These are phyloP conservation scores for Hyphopichia fennica DNA, from an alignment of 1,139 yeast species.

Conservation along the genomic window DNA sequence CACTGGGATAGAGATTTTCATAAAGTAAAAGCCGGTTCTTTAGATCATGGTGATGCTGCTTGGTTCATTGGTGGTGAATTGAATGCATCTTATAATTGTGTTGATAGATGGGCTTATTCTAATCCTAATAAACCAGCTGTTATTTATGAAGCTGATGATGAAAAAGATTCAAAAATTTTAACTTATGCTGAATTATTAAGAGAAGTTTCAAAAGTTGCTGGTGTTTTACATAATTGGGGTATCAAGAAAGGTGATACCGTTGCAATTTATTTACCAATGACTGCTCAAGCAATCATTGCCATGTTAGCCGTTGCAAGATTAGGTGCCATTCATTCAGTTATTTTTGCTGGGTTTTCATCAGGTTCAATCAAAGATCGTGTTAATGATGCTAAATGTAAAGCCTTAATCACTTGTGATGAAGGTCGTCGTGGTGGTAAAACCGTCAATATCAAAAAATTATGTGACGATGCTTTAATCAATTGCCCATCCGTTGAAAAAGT, in stretches of 20 bases:
- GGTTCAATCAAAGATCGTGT: conserved; percentile 93
- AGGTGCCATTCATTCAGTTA: conserved; percentile 96
- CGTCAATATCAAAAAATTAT: conserved; percentile 86
- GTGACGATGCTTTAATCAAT: conserved; percentile 83
- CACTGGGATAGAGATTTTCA: conserved; percentile 85
- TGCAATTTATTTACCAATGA: conserved; percentile 96
- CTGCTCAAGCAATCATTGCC: conserved; percentile 91
- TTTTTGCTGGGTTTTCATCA: conserved; percentile 95
- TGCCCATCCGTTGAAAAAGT: conserved; percentile 83
- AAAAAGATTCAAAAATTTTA: conserved; percentile 66
- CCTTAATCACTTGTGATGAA: conserved; percentile 92
- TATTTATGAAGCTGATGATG: conserved; percentile 95
- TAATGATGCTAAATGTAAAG: conserved; percentile 83
- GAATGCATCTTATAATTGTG: conserved; percentile 94
- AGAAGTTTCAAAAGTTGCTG: conserved; percentile 87
- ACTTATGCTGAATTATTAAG: conserved; percentile 86
- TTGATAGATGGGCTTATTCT: conserved; percentile 89
- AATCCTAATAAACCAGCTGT: conserved; percentile 88
- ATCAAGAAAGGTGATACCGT: conserved; percentile 92
- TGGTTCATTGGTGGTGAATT: conserved; percentile 95
- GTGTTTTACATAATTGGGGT: conserved; percentile 84
- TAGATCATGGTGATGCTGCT: conserved; percentile 77
- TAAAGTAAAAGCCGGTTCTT: conserved; percentile 70
- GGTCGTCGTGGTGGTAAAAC: conserved; percentile 96
- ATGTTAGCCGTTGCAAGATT: conserved; percentile 92